Base-by-base conservation (phyloP, 78 protist genomes). In the Dictyostelium discoideum region DNA sequence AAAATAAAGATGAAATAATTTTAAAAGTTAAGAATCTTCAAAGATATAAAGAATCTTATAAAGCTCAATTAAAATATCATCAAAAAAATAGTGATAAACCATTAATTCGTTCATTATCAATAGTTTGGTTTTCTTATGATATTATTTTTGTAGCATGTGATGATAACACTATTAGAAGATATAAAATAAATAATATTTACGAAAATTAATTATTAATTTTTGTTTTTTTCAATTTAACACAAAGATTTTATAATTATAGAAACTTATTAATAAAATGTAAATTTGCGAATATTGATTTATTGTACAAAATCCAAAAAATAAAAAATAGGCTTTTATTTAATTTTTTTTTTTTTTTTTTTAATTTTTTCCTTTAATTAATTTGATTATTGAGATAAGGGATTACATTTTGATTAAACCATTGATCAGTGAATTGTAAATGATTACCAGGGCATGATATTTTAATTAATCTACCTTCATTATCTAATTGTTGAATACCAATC, bases 371-470 rank as follows among this genome's bases (percentile, higher is more conserved):
- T 69, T 26, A 26, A 69, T 69, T 11, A 22, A 69, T 69, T 69
- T 69, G 18, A 50, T 82, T 82, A n/a, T 83, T 72, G 13, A 93
- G 32, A 83, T 48, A 94, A 42, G 97, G 97, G 18, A 87, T 85
- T 29, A 94, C n/a, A 44, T 86, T 67, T 60, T 86, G 44, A 32
- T 44, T 37, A 63, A 94, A 94, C 97, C 97, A 94, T 44, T 54
- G 83, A 65, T 94, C 94, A 29, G 97, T 94, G 60, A 94, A 94
- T 67, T 87, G 97, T 39, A 94, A 48, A 83, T 94, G 97, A 40
- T 87, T 73, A 86, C 97, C 97, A 8, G 18, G 85, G 73, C 77
- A 72, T 54, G 85, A 63, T 22, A 90, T 40, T 69, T 82, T 67
- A 29, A 77, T 90, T 22, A 94, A 86, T 37, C 85, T 69, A 40